Base-by-base conservation (phyloP, 140 eudicot genomes). In the Bidens hawaiensis region DNA sequence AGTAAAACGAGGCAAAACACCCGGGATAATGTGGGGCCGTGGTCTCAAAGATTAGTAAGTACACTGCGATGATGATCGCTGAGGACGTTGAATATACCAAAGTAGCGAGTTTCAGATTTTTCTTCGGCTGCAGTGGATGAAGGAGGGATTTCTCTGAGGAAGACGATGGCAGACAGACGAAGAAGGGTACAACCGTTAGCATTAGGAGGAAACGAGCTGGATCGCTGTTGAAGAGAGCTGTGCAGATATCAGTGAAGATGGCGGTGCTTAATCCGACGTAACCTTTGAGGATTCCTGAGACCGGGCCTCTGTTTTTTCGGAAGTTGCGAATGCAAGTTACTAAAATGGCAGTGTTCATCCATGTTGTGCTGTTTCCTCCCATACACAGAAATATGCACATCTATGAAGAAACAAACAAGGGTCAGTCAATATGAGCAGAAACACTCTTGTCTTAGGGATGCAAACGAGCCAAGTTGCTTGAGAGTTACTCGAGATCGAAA, bases 291-390 rank as follows among this genome's bases (percentile, higher is more conserved):
- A 93, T 93, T n/a, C 99, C 99, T 8, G 99, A 64, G 0, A 88
- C 99, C 0, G 99, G 99, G 5, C 99, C 99, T 36, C 99, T 69
- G 74, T 93, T 93, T 43, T 77, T 83, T 16, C 99, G 72, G 77
- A 93, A 93, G 58, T 93, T 93, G 12, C 96, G 85, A 19, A 93
- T 93, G 82, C 96, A 93, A 2, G 99, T 93, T 1, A 93, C 99
- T 4, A 93, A 48, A 14, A 93, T 64, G 21, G 99, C 99, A 6
- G 99, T 93, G 79, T 93, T 93, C 99, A 93, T 88, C 99, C 99
- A 93, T 21, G 99, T 93, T 3, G 99, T 84, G 19, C 99, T 93
- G 81, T 93, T 93, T 3, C 99, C 99, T 52, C 99, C 99, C 96
- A 93, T 76, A 63, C 99, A 93, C 33, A 93, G 74, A 57, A 93